A percentile compares a stretch with the other conserved stretches of the same genome.
These are phyloP conservation scores for Tylopilus sp. DNA, from an alignment of 1,284 basidiomycete genomes.

Conservation along the genomic window DNA sequence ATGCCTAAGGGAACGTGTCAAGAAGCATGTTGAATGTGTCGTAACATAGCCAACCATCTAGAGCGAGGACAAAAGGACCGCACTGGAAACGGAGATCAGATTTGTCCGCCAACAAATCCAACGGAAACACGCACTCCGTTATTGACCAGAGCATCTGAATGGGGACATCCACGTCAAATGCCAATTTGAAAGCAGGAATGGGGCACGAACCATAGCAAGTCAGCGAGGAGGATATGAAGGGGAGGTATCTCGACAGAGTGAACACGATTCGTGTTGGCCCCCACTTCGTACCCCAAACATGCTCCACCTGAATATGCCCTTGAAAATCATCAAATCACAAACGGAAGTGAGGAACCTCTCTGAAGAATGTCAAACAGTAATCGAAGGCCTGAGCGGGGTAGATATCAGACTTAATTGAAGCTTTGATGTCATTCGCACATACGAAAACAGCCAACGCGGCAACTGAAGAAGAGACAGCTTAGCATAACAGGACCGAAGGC, in stretches of 20 bases:
- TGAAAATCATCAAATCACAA: slow-evolving; percentile 2
- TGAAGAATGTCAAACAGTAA: slow-evolving; percentile 22
- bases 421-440: not conserved
- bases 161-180: slow-evolving; percentile 1
- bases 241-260: slow-evolving; percentile 27
- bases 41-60: slow-evolving; percentile 16
- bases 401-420: not conserved
- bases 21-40: not conserved
- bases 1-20: slow-evolving; percentile 15
- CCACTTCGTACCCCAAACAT: slow-evolving; percentile 29
- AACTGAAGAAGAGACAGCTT: slow-evolving; percentile 8
- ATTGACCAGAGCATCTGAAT: slow-evolving; percentile 8
- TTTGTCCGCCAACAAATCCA: not conserved
- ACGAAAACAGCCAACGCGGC: slow-evolving; percentile 22
- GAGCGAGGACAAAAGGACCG: slow-evolving; percentile 10
- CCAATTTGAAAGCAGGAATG: not conserved
- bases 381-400: slow-evolving; percentile 12
- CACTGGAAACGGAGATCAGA: slow-evolving; percentile 15
- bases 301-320: slow-evolving; percentile 12
- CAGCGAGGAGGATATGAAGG: slow-evolving; percentile 16
- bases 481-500: not conserved
- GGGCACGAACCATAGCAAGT: slow-evolving; percentile 18
- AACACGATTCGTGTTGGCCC: slow-evolving; percentile 22
- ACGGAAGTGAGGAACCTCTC: slow-evolving; percentile 11
- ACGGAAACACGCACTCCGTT: slow-evolving; percentile 6